These are phyloP conservation scores for Huntiella savannae DNA, from an alignment of 2,329 filamentous ascomycete genomes.

Conservation along the genomic window DNA sequence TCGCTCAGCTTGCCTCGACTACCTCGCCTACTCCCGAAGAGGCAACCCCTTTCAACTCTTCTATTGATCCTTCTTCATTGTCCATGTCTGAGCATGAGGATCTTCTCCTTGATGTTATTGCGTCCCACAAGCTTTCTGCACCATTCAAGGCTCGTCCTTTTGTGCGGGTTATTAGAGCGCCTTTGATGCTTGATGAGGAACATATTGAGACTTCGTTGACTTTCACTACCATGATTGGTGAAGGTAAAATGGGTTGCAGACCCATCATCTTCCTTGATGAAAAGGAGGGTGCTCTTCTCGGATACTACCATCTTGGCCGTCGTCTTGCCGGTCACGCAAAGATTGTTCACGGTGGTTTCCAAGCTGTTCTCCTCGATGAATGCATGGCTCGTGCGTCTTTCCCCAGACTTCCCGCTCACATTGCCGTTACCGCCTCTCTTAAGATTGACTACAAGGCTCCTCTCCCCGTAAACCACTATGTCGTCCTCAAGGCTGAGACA, in stretches of 20 bases:
- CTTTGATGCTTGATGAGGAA: conserved; percentile 10
- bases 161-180: conserved; percentile 11
- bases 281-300: conserved; percentile 9
- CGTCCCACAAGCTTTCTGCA: conserved; percentile 2
- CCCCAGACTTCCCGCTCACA: conserved; percentile 65
- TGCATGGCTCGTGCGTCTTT: conserved; percentile 78
- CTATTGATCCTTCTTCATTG: conserved; percentile 4
- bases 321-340: conserved; percentile 78
- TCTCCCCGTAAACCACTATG: conserved; percentile 52
- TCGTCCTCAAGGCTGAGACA: conserved; percentile 64
- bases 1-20: conserved; percentile 9
- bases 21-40: conserved; percentile 1
- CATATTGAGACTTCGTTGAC: conserved; percentile 10
- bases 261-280: conserved; percentile 11
- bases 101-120: conserved; percentile 11
- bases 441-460: conserved; percentile 70
- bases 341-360: conserved; percentile 73
- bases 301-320: conserved; percentile 32
- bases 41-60: conserved; percentile 5
- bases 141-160: conserved; percentile 8
- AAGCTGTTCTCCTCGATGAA: conserved; percentile 88
- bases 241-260: conserved; percentile 10
- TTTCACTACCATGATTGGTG: conserved; percentile 6
- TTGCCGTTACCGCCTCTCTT: conserved; percentile 72
- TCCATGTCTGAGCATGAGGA: conserved; percentile 8